phyloP scores from a whole-genome alignment of 352 stramenopile species.

The Phytophthora europaea region DNA sequence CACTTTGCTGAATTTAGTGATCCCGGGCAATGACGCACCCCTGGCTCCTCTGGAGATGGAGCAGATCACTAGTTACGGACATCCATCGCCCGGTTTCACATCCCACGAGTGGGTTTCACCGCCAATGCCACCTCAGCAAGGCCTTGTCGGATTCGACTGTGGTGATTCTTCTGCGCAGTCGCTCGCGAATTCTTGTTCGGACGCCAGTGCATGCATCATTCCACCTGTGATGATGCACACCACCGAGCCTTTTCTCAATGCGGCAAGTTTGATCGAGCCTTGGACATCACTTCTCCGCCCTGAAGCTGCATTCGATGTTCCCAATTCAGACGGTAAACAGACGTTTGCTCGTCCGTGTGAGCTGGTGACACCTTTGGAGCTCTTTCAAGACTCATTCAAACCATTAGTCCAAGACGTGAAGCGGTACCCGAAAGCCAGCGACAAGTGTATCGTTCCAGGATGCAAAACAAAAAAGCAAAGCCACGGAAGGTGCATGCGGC shows the following conservation, averaged over 20 bases:
- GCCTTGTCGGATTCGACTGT: neutral
- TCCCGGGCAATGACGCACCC: conserved; percentile 13
- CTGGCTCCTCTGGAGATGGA: conserved; percentile 12
- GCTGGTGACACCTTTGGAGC: conserved; percentile 5
- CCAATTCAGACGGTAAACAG: neutral
- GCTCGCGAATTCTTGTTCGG: neutral
- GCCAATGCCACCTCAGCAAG: neutral
- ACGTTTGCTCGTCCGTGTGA: neutral
- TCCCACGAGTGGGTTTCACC: neutral
- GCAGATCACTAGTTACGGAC: neutral
- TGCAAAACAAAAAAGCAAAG: conserved; percentile 80
- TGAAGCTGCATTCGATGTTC: neutral
- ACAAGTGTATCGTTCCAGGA: conserved; percentile 58
- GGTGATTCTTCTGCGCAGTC: neutral
- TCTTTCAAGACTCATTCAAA: neutral
- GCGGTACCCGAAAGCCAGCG: conserved; percentile 7
- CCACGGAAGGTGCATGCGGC: conserved; percentile 83
- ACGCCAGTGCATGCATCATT: neutral
- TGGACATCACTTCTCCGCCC: conserved; percentile 1
- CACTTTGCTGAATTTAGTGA: conserved; percentile 36
- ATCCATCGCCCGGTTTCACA: conserved; percentile 1
- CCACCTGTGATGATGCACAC: neutral
- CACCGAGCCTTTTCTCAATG: neutral
- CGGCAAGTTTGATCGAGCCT: neutral
- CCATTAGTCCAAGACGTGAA: neutral